Conservation (phyloP, 1,284 basidiomycete species). For the Stereum hirsutum region DNA sequence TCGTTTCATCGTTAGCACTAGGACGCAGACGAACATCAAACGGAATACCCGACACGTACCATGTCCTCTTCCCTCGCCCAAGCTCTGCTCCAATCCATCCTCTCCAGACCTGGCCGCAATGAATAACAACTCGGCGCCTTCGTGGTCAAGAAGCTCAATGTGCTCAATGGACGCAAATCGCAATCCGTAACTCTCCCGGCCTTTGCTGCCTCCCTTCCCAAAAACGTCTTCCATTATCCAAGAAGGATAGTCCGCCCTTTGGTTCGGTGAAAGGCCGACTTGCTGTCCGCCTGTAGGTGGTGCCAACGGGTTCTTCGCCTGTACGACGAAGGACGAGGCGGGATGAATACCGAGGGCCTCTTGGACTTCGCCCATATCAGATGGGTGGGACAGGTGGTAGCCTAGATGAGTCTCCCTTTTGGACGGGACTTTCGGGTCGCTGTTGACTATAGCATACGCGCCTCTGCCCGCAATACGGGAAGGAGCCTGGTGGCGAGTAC, state of each 20-base stretch:
- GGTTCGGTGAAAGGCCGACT: conserved; percentile 24
- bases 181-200: conserved; percentile 35
- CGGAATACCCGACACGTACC: conserved; percentile 22
- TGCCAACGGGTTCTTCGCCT: conserved; percentile 50
- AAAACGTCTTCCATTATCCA: conserved; percentile 39
- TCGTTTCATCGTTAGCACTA: not conserved
- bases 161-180: conserved; percentile 47
- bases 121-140: conserved; percentile 48
- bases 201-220: conserved; percentile 29
- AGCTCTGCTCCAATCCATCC: conserved; percentile 34
- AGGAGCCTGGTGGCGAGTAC: conserved; percentile 43
- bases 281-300: conserved; percentile 25
- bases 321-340: conserved; percentile 41
- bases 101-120: conserved; percentile 45
- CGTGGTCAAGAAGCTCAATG: conserved; percentile 44
- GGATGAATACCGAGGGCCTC: conserved; percentile 37
- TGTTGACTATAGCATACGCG: conserved; percentile 54
- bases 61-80: conserved; percentile 43
- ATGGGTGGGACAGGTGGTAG: conserved; percentile 48
- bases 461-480: conserved; percentile 52
- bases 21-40: not conserved
- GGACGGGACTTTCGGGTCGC: conserved; percentile 32
- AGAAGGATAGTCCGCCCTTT: conserved; percentile 34
- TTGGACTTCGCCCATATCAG: conserved; percentile 41
- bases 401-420: conserved; percentile 44